Evolutionary conservation across 139 green algal genomes (phyloP), one percentile per base, ranked within the genome.

Genomic region (Chlorella sp.): DNA sequence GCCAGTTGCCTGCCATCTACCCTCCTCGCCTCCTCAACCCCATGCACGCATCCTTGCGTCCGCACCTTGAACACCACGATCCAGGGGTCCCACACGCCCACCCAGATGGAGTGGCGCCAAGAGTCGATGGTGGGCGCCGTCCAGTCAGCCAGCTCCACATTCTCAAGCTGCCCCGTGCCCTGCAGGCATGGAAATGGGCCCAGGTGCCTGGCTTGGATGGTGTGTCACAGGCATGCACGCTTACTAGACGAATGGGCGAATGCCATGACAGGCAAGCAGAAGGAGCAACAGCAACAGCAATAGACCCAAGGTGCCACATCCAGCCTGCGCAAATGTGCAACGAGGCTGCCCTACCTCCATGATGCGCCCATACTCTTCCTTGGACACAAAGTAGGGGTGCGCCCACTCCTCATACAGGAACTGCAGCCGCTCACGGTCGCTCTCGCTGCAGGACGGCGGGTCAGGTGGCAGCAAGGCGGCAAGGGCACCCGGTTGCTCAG

Each of bases 391-490:
- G 93, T 94, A 98, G 60, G 96, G 96, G 89, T 99, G 96, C 30
- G 96, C 96, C 96, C 95, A 98, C 90, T 99, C 96, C 36, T 98
- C 94, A 73, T 98, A 99, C 86, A 99, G 87, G 87, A 98, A 99
- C 80, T 96, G 86, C 63, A 99, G 91, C 38, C 95, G 86, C 25
- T 87, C 83, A 84, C 92, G 94, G 18, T 99, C 96, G 30, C 92
- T 47, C 28, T 89, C 39, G 30, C 88, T 96, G 80, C 80, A 41
- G 16, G 11, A 38, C n/a, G n/a, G n/a, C 7, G 13, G 63, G 30
- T 28, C 63, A 69, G 63, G 62, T 28, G 21, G 13, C 4, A 68
- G 62, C 20, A 30, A 16, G 62, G 23, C 62, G 1, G 26, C 21
- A 23, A 55, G 44, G 44, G 44, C 11, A 11, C 7, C 44, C 44